Percentiles rank a stretch among this genome's conserved stretches.
These are phyloP conservation scores for Irpex sp. DNA, from an alignment of 1,284 basidiomycete species.

Conservation along the genomic window DNA sequence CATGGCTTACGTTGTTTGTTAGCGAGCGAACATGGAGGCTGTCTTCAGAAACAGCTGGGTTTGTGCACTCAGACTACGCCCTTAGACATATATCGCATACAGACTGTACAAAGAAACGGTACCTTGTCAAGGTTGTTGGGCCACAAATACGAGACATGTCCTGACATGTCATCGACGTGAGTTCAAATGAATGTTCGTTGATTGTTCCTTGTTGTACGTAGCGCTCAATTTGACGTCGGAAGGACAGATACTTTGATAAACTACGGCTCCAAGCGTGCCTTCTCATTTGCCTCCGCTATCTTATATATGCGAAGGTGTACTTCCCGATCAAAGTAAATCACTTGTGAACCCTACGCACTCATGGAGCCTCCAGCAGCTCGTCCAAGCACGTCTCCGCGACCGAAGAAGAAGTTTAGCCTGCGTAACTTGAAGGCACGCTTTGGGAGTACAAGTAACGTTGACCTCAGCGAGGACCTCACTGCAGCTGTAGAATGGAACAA, in stretches of 20 bases:
- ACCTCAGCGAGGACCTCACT: not conserved
- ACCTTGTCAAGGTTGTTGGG: too few relatives aligned
- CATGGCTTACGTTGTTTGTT: too few relatives aligned
- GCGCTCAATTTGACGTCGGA: not conserved
- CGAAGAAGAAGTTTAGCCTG: conserved; percentile 12
- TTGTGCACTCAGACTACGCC: too few relatives aligned
- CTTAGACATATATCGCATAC: too few relatives aligned
- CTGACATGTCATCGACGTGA: too few relatives aligned
- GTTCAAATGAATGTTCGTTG: not conserved
- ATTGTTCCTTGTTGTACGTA: not conserved
- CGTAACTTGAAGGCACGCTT: conserved; percentile 6
- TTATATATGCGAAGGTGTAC: not conserved
- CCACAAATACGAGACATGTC: too few relatives aligned
- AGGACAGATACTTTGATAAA: not conserved
- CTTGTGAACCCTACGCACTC: not conserved
- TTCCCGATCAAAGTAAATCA: not conserved
- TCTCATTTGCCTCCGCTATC: not conserved
- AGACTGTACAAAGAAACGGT: too few relatives aligned
- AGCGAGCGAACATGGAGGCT: too few relatives aligned
- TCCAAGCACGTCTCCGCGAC: not conserved
- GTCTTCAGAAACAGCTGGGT: too few relatives aligned
- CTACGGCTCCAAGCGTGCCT: not conserved
- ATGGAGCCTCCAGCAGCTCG: not conserved
- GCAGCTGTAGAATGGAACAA: not conserved
- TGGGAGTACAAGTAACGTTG: not conserved